These are phyloP conservation scores for Euphorbia celastroides DNA, from an alignment of 441 rosid species.

Conservation along the genomic window DNA sequence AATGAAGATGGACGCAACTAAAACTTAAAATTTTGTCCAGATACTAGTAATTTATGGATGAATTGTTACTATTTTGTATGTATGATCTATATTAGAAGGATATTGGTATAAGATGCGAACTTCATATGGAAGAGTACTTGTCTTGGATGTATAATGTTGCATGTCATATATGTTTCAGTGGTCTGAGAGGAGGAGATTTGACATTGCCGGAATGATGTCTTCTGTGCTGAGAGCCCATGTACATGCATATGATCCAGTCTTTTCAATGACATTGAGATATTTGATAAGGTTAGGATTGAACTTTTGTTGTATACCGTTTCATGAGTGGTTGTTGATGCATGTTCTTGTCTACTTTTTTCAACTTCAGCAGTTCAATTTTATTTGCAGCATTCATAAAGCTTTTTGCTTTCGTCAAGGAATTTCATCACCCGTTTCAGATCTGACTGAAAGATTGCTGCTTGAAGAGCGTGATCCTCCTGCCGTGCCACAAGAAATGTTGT, in stretches of 20 bases:
- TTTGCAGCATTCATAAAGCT: constrained; percentile 77
- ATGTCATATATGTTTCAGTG: constrained; percentile 46
- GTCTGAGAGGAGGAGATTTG: constrained; percentile 82
- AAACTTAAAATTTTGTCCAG: background rate
- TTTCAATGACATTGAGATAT: constrained; percentile 83
- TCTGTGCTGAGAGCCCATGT: constrained; percentile 83
- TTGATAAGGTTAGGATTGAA: constrained; percentile 53
- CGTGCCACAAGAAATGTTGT: constrained; percentile 56
- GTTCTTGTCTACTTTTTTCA: constrained; percentile 6
- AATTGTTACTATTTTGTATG: background rate
- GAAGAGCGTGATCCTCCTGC: constrained; percentile 83
- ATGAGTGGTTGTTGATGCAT: constrained; percentile 7
- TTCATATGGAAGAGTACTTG: background rate
- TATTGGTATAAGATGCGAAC: background rate
- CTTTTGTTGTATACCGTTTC: background rate
- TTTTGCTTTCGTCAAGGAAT: constrained; percentile 77
- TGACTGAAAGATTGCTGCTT: constrained; percentile 74
- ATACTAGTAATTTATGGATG: background rate
- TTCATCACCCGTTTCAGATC: constrained; percentile 76
- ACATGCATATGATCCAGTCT: constrained; percentile 78
- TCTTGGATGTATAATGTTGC: constrained; percentile 15
- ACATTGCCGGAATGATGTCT: constrained; percentile 84
- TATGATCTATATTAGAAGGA: background rate
- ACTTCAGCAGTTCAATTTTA: constrained; percentile 11
- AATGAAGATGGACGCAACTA: too few species aligned